phyloP scores from a whole-genome alignment of 345 rosid genomes.

The Populus ilicifolia region DNA sequence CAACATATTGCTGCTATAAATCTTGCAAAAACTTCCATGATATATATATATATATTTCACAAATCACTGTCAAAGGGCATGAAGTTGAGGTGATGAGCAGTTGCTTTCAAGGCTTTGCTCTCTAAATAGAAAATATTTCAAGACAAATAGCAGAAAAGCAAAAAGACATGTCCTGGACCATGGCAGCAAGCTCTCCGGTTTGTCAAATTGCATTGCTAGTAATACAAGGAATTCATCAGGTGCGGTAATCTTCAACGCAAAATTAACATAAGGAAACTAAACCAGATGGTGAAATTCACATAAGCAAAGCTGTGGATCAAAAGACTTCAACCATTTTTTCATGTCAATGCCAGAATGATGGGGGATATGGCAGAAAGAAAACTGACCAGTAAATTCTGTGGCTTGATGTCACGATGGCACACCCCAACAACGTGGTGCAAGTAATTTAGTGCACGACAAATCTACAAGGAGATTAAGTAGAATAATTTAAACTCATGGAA shows the following conservation, averaged over 20 bases:
- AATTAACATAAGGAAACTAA: background rate
- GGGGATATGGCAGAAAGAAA: background rate
- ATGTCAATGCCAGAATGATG: background rate
- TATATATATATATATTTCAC: background rate
- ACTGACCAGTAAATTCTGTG: conserved; percentile 90
- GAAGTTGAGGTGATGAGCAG: background rate
- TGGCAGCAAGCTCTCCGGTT: background rate
- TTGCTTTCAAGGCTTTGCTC: background rate
- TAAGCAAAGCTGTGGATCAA: background rate
- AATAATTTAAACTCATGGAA: background rate
- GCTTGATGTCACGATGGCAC: conserved; percentile 98
- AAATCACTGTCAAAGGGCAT: background rate
- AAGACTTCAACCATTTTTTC: background rate
- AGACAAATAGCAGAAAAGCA: background rate
- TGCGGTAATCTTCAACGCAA: background rate
- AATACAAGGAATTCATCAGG: background rate
- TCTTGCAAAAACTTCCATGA: background rate
- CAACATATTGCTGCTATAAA: background rate
- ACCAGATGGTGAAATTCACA: background rate
- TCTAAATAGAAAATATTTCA: background rate
- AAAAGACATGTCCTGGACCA: background rate
- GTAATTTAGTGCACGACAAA: conserved; percentile 91
- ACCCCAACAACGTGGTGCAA: conserved; percentile 84
- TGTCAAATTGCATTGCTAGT: background rate
- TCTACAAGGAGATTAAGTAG: conserved; percentile 42